A percentile compares a stretch with the other conserved stretches of the same genome.
These are phyloP conservation scores for Colletotrichum siamense DNA, from an alignment of 2,329 filamentous ascomycete genomes.

Conservation along the genomic window DNA sequence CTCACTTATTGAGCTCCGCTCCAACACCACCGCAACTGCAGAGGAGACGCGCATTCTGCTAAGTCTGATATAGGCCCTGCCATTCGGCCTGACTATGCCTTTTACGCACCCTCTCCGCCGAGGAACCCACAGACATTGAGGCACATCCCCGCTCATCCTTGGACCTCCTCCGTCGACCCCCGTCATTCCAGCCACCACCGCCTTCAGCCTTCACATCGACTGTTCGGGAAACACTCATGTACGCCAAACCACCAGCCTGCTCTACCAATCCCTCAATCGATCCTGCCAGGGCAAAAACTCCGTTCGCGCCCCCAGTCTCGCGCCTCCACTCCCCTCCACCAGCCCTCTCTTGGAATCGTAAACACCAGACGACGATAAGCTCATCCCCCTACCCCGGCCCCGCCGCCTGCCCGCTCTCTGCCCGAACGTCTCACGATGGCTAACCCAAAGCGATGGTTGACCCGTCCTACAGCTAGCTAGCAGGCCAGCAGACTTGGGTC, in stretches of 20 bases:
- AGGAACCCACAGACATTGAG: not conserved
- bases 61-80: not conserved
- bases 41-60: not conserved
- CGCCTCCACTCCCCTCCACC: constrained; percentile 5
- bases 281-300: constrained; percentile 2
- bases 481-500: not conserved
- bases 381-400: constrained; percentile 17
- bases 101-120: constrained; percentile 9
- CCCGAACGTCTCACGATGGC: constrained; percentile 14
- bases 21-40: not conserved
- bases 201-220: not conserved
- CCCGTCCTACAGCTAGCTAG: not conserved
- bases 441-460: constrained; percentile 8
- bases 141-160: not conserved
- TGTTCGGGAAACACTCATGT: not conserved
- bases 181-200: not conserved
- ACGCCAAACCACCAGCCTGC: not conserved
- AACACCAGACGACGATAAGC: constrained; percentile 20
- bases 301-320: constrained; percentile 6
- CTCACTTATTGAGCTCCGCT: constrained; percentile 9
- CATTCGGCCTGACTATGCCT: not conserved
- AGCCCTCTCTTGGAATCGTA: constrained; percentile 16
- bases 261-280: not conserved
- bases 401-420: constrained; percentile 10
- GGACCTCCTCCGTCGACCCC: not conserved